Base-by-base conservation (phyloP, 1,284 basidiomycete species). In the Moesziomyces parantarcticus region DNA sequence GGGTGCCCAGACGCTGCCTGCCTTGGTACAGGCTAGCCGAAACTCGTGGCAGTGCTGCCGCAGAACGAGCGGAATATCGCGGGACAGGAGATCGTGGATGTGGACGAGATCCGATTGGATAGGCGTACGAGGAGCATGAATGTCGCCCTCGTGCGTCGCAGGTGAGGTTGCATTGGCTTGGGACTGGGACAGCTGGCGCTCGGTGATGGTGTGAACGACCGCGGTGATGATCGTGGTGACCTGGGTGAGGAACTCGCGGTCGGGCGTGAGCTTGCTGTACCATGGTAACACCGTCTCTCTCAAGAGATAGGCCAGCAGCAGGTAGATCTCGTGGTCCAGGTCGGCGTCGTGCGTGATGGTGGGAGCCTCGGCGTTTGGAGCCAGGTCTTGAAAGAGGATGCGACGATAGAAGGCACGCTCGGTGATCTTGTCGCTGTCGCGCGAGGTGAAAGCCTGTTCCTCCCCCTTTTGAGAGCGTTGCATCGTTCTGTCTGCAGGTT, bases 241-340 rank as follows among this genome's bases (percentile, higher is more conserved):
- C 18, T 75, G 72, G 2, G 56, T 66, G 25, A 77, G 51, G 5
- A 78, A 62, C 40, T 75, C 67, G 21, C 76, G 66, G 26, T 78
- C 72, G 3, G 75, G 75, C 14, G 75, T 77, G 29, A 78, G 46
- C 50, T 70, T 69, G 59, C 62, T 58, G 47, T 75, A 77, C 76
- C 76, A 78, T 0, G 75, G 72, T 34, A 78, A 58, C n/a, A 78
- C 69, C 8, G 75, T 68, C 34, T 65, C 64, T 36, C 75, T 62
- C 53, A 78, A 18, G 1, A 75, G 62, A 23, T 73, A 71, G 18
- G 76, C 71, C 2, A 78, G 55, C 18, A 78, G 47, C 29, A 77
- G 49, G 25, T 63, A 58, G 53, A 70, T 48, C 42, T 74, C 65
- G 47, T 77, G 75, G 42, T 78, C 75, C 14, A 76, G 57, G 21